Conservation (phyloP, 441 rosid species). For the Arabidopsis lyrata region DNA sequence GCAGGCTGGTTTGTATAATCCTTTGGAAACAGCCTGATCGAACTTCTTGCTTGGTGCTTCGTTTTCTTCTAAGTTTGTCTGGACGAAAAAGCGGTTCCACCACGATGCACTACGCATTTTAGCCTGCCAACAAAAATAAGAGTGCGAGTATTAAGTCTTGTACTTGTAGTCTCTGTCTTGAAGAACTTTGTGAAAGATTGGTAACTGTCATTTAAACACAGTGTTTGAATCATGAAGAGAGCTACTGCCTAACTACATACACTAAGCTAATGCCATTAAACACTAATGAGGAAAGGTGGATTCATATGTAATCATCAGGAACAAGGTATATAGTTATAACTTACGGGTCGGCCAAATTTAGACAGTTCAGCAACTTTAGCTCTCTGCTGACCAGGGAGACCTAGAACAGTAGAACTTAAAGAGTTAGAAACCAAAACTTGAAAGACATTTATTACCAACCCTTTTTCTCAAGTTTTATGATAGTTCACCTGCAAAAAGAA, state of each 20-base stretch:
- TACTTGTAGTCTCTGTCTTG: slow-evolving; percentile 23
- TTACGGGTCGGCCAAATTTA: slow-evolving; percentile 74
- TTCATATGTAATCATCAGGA: neutral
- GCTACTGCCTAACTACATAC: slow-evolving; percentile 22
- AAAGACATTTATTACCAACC: neutral
- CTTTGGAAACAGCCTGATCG: slow-evolving; percentile 76
- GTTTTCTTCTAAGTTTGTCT: slow-evolving; percentile 87
- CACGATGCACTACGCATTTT: slow-evolving; percentile 92
- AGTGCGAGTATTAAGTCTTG: neutral
- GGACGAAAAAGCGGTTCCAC: slow-evolving; percentile 86
- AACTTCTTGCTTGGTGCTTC: slow-evolving; percentile 76
- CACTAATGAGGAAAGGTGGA: neutral
- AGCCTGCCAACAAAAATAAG: slow-evolving; percentile 53
- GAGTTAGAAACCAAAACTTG: slow-evolving; percentile 19
- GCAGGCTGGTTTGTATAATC: slow-evolving; percentile 69
- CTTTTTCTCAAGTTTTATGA: slow-evolving; percentile 9
- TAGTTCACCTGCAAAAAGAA: slow-evolving; percentile 64
- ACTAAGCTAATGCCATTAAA: slow-evolving; percentile 6
- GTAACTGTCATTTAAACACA: neutral
- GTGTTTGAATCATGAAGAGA: slow-evolving; percentile 13
- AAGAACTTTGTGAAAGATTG: slow-evolving; percentile 7
- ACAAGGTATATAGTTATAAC: slow-evolving; percentile 36
- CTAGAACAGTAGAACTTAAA: slow-evolving; percentile 40
- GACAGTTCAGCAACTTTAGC: slow-evolving; percentile 71
- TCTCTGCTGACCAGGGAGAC: slow-evolving; percentile 66